A percentile compares a stretch with the other conserved stretches of the same genome.
Evolutionary conservation across 2,329 filamentous ascomycete genomes (phyloP).

Genomic region (Fusarium nematophilum): DNA sequence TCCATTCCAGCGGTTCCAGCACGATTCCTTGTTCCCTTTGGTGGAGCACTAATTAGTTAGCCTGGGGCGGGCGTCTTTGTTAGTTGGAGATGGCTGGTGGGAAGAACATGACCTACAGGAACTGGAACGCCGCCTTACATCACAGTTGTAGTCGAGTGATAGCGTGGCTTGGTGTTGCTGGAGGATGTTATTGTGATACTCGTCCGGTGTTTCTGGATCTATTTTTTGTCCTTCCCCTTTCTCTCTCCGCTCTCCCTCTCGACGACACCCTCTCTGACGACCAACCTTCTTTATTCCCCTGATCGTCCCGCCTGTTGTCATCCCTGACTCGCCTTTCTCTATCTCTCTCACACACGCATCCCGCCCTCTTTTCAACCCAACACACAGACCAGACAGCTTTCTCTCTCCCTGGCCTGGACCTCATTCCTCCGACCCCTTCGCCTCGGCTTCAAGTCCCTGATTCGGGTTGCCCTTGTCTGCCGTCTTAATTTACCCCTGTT

Average conservation of each 20-base stretch:
- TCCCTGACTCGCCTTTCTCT: slow-evolving; percentile 29
- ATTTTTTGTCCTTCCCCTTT: slow-evolving; percentile 18
- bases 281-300: slow-evolving; percentile 23
- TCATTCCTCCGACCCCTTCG: too few relatives aligned
- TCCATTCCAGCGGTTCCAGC: too few relatives aligned
- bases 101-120: slow-evolving; percentile 23
- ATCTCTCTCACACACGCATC: too few relatives aligned
- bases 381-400: slow-evolving; percentile 11
- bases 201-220: too few relatives aligned
- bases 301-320: slow-evolving; percentile 20
- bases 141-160: slow-evolving; percentile 14
- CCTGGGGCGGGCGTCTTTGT: slow-evolving; percentile 5
- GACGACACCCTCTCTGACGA: slow-evolving; percentile 11
- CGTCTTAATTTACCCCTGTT: slow-evolving; percentile 23
- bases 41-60: slow-evolving; percentile 28
- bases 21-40: slow-evolving; percentile 20
- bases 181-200: not conserved
- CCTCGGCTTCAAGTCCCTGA: slow-evolving; percentile 22
- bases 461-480: slow-evolving; percentile 31
- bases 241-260: not conserved
- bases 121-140: slow-evolving; percentile 27
- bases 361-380: slow-evolving; percentile 5
- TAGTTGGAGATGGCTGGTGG: slow-evolving; percentile 35
- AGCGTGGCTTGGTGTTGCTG: slow-evolving; percentile 4
- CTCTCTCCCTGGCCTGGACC: slow-evolving; percentile 7